Base-by-base conservation (phyloP, 192 early-diverging fungal genomes). In the Umbelopsis isabellina region DNA sequence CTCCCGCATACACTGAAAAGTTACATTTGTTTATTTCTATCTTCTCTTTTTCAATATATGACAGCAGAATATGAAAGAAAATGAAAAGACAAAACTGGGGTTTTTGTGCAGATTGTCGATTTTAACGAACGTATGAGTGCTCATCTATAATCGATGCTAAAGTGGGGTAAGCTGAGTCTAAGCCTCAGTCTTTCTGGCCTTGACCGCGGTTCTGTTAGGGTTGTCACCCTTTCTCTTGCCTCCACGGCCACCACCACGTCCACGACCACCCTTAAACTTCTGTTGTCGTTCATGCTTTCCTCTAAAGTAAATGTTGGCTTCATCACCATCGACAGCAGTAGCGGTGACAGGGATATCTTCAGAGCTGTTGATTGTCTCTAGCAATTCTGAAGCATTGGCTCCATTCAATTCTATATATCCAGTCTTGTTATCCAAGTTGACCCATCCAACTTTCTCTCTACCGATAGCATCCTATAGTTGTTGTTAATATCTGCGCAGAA, bases 221-320 rank as follows among this genome's bases (percentile, higher is more conserved):
- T 61, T 61, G 30, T 25, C 55, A 18, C 4, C 6, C 55, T 61
- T 61, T 61, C 55, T 61, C 55, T 61, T 61, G 51, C 51, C 51
- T 61, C 30, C 30, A 15, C 55, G 16, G 25, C 25, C 25, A 61
- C 25, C 25, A 15, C 52, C 52, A 27, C 52, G 22, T 55, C 25
- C 25, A 55, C 52, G 22, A 25, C 55, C 25, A 18, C 55, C n/a
- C 3, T 61, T 11, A 2, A 10, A 5, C 13, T 11, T 61, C 22
- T 52, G 21, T 61, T 35, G 30, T 16, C 55, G 55, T 6, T 61
- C 27, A 16, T 61, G 27, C 23, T 25, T 22, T n/a, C 12, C 55
- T n/a, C 37, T 15, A 30, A 35, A 61, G 55, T 61, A 25, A 25
- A 25, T n/a, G 2, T 25, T 41, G 23, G 50, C 20, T 15, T 71